These are phyloP conservation scores for Russula compacta DNA, from an alignment of 768 basidiomycete species.

Conservation along the genomic window DNA sequence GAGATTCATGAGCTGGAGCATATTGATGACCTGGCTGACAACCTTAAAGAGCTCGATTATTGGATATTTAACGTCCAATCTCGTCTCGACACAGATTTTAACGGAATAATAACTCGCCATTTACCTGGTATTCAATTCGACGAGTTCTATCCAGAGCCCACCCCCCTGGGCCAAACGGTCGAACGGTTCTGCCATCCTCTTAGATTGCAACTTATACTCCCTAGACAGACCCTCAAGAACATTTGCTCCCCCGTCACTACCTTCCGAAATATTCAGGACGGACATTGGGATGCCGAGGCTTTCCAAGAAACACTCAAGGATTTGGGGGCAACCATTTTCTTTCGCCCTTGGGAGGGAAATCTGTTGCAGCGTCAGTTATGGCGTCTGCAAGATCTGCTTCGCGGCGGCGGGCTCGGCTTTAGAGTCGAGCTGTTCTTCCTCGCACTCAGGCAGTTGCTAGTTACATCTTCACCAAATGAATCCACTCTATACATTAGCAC, in stretches of 20 bases:
- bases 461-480: neutral
- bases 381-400: constrained; percentile 7
- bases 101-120: too few relatives aligned
- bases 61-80: too few relatives aligned
- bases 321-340: neutral
- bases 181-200: too few relatives aligned
- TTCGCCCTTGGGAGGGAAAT: neutral
- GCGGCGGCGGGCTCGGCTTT: neutral
- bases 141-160: too few relatives aligned
- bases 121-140: too few relatives aligned
- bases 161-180: too few relatives aligned
- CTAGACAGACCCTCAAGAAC: neutral
- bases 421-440: constrained; percentile 8
- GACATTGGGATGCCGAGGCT: neutral
- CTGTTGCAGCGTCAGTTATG: constrained; percentile 2
- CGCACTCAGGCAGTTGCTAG: neutral
- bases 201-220: neutral
- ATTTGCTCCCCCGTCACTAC: neutral
- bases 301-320: neutral
- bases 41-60: too few relatives aligned
- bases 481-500: neutral
- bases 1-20: too few relatives aligned
- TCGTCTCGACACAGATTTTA: too few relatives aligned
- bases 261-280: neutral
- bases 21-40: too few relatives aligned